phyloP scores from a whole-genome alignment of 495 filamentous ascomycete species.

The Annulohypoxylon nitens region DNA sequence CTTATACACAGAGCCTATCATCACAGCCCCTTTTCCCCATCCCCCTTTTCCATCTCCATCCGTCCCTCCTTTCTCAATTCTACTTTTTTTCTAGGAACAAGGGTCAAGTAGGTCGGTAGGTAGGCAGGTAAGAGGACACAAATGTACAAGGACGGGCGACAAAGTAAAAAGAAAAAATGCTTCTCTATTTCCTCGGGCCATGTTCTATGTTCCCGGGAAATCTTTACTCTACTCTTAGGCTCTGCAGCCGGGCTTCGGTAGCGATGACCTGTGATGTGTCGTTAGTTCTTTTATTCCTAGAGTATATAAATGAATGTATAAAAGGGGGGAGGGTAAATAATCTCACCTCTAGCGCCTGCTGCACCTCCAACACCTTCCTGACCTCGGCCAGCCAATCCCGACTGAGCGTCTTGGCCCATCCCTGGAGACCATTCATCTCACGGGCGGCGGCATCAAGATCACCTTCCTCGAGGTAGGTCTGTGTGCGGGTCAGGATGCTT shows the following conservation, averaged over 20 bases:
- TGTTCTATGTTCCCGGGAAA: background rate
- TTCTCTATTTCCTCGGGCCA: conserved; percentile 14
- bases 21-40: conserved; percentile 2
- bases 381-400: conserved; percentile 93
- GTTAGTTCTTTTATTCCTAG: conserved; percentile 14
- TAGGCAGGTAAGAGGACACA: conserved; percentile 31
- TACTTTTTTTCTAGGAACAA: conserved; percentile 33
- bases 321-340: conserved; percentile 38
- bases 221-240: conserved; percentile 66
- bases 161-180: conserved; percentile 44
- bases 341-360: conserved; percentile 94
- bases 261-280: conserved; percentile 62
- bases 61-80: conserved; percentile 11
- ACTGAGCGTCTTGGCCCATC: conserved; percentile 94
- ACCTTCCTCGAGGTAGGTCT: conserved; percentile 90
- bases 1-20: conserved; percentile 26
- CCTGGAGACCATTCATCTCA: conserved; percentile 91
- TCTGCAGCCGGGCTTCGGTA: conserved; percentile 72
- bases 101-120: conserved; percentile 5
- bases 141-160: conserved; percentile 44
- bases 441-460: conserved; percentile 89
- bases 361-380: conserved; percentile 89
- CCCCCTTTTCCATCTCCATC: conserved; percentile 12
- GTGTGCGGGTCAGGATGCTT: conserved; percentile 88
- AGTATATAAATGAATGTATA: background rate